A percentile compares a stretch with the other conserved stretches of the same genome.
phyloP scores from a whole-genome alignment of 768 basidiomycete genomes.

The Coprinopsis cinerea region DNA sequence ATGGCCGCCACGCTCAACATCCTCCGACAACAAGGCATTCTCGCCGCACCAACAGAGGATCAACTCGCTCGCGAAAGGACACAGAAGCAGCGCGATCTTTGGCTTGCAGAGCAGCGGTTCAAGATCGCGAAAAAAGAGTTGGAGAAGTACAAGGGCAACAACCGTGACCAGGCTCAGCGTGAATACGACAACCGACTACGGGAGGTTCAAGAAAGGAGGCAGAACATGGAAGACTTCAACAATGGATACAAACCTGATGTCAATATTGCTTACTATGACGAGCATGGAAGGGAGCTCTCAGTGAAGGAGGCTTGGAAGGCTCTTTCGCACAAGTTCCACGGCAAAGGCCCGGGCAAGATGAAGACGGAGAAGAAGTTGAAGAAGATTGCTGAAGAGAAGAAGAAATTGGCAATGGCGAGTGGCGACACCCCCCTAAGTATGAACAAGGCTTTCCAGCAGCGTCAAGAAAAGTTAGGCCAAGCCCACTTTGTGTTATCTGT shows the following conservation, averaged over 20 bases:
- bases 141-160: conserved; percentile 69
- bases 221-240: conserved; percentile 77
- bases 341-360: conserved; percentile 93
- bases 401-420: conserved; percentile 88
- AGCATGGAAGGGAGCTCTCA: conserved; percentile 82
- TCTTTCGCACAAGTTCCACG: conserved; percentile 96
- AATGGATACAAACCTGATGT: conserved; percentile 90
- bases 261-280: conserved; percentile 94
- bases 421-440: conserved; percentile 95
- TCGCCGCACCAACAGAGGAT: conserved; percentile 60
- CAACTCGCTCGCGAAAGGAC: conserved; percentile 70
- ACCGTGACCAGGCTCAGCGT: conserved; percentile 88
- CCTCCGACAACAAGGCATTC: conserved; percentile 86
- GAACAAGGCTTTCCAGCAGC: conserved; percentile 87
- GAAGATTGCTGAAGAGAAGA: conserved; percentile 97
- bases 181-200: conserved; percentile 92
- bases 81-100: conserved; percentile 81
- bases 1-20: conserved; percentile 87
- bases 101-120: conserved; percentile 82
- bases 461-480: conserved; percentile 91
- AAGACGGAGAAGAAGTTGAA: conserved; percentile 96
- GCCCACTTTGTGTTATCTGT: conserved; percentile 96
- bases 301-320: conserved; percentile 99
- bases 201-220: conserved; percentile 86
- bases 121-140: conserved; percentile 73